A percentile compares a stretch with the other conserved stretches of the same genome.
These are phyloP conservation scores for Alopecurus myosuroides DNA, from an alignment of 176 grass and related monocot species.

Conservation along the genomic window DNA sequence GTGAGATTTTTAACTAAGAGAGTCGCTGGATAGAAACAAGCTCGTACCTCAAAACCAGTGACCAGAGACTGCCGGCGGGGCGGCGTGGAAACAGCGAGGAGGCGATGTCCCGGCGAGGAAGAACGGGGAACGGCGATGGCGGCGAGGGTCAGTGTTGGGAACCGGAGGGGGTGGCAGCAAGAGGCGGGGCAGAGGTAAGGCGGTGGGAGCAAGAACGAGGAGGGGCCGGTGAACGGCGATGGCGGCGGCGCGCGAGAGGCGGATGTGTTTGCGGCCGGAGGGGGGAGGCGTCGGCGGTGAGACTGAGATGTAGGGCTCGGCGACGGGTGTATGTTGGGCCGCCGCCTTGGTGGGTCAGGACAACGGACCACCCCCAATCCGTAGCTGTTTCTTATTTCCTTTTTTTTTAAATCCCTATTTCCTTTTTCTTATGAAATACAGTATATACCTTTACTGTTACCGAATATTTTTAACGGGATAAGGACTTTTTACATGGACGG, in stretches of 20 bases:
- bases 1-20: neutral
- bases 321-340: neutral
- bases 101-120: neutral
- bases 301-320: neutral
- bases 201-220: too few species aligned
- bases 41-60: neutral
- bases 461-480: too few species aligned
- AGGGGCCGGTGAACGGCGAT: neutral
- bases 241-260: neutral
- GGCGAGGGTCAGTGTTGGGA: neutral
- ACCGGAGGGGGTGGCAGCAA: neutral
- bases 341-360: neutral
- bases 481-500: too few species aligned
- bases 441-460: too few species aligned
- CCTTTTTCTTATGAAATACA: too few species aligned
- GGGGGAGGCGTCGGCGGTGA: neutral
- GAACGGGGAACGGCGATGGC: neutral
- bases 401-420: too few species aligned
- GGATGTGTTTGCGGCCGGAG: neutral
- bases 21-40: neutral
- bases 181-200: neutral
- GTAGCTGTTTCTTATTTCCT: too few species aligned
- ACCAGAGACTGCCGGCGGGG: neutral
- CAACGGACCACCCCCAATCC: too few species aligned
- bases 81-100: neutral